Evolutionary conservation across 306 rosid species (phyloP), one percentile per base, ranked within the genome.

Genomic region (Elaeagnus macrophylla): DNA sequence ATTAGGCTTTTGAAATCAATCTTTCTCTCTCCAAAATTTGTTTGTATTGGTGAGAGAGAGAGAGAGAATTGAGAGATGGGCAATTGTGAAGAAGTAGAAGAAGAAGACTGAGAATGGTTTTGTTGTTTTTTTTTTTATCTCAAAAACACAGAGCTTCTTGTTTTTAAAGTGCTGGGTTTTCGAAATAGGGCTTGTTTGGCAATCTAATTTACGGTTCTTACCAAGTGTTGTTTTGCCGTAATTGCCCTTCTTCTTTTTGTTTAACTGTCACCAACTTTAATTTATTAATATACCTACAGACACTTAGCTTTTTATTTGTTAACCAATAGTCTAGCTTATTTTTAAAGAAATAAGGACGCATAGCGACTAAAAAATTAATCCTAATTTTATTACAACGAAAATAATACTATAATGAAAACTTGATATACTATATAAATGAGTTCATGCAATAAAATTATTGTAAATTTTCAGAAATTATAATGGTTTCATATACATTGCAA

Each of bases 171-270:
- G 9, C 1, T 52, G 43, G 16, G 13, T 3, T 53, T 57, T 38
- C 49, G 6, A 42, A 69, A 69, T 53, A 6, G 48, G 53, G 43
- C 81, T 6, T 10, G 56, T 17, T 59, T 66, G 3, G 9, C 7
- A 10, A 0, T 6, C 1, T 39, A 57, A 32, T 49, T 79, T 75
- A 79, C 81, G 7, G 47, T 3, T 39, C 5, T 58, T 15, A 0
- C 70, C 45, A 15, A 2, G 8, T 0, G 9, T 0, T 6, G 5
- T 1, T 6, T 53, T 20, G 1, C 43, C 45, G 43, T 18, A 46
- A 13, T 15, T 39, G 1, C 37, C 54, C 44, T 49, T 45, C 20
- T 10, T 6, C 53, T 56, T 5, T 18, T 13, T 7, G 0, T 8
- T 11, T 17, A n/a, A 15, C 12, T 15, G 47, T 42, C 47, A 42